Evolutionary conservation across 148 eudicot genomes (phyloP).

Genomic region (Limonium bicolor): DNA sequence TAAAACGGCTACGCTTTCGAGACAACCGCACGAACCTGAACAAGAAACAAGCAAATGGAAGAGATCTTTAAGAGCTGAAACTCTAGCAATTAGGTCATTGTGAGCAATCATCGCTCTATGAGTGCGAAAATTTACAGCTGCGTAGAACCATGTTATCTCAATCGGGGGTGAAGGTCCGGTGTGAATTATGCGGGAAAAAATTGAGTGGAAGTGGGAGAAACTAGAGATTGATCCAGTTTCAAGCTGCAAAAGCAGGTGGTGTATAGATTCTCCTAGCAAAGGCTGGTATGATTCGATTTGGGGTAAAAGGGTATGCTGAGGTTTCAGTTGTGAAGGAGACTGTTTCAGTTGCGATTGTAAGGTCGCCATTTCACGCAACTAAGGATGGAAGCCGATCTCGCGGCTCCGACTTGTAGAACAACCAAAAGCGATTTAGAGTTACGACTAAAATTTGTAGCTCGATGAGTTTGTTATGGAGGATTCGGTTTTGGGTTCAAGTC

Average conservation of each 20-base stretch:
- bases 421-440: not conserved
- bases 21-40: conserved; percentile 26
- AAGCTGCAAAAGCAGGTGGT: conserved; percentile 31
- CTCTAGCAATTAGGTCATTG: conserved; percentile 7
- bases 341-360: not conserved
- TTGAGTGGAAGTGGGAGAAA: conserved; percentile 35
- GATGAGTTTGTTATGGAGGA: not conserved
- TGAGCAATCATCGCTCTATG: conserved; percentile 8
- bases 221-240: conserved; percentile 28
- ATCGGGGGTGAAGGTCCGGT: conserved; percentile 63
- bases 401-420: not conserved
- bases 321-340: conserved; percentile 3
- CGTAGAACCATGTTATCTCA: conserved; percentile 68
- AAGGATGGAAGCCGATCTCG: not conserved
- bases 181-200: conserved; percentile 57
- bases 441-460: not conserved
- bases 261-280: conserved; percentile 59
- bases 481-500: no score
- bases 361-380: conserved; percentile 1
- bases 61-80: conserved; percentile 40
- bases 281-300: conserved; percentile 16
- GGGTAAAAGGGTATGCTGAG: not conserved
- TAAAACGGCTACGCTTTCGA: conserved; percentile 40
- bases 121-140: conserved; percentile 49
- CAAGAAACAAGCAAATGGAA: conserved; percentile 44